phyloP scores from a whole-genome alignment of 768 basidiomycete genomes.

The Boletus reticuloceps region DNA sequence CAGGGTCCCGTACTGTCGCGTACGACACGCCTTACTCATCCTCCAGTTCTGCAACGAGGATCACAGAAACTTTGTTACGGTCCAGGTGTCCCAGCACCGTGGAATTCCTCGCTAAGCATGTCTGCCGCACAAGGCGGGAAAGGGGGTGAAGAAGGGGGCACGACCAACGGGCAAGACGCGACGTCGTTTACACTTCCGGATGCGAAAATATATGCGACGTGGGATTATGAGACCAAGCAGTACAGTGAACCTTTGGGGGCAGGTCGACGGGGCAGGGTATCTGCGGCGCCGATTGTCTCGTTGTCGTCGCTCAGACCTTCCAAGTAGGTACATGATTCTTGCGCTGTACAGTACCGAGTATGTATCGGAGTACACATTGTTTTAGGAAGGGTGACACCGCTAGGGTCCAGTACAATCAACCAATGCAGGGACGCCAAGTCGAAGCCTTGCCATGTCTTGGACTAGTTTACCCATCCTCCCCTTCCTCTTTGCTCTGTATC shows the following conservation, averaged over 20 bases:
- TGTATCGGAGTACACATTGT: no score
- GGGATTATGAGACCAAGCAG: conserved; percentile 47
- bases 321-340: no score
- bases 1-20: conserved; percentile 57
- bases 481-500: conserved; percentile 45
- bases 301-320: conserved; percentile 20
- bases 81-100: conserved; percentile 39
- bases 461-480: conserved; percentile 39
- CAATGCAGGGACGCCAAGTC: no score
- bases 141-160: conserved; percentile 20
- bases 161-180: conserved; percentile 23
- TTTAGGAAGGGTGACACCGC: no score
- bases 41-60: conserved; percentile 55
- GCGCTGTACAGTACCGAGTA: not conserved
- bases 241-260: conserved; percentile 36
- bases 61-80: conserved; percentile 42
- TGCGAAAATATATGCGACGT: conserved; percentile 49
- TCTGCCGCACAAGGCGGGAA: conserved; percentile 21
- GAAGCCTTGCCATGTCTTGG: conserved; percentile 14
- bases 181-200: conserved; percentile 40
- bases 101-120: conserved; percentile 37
- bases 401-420: no score
- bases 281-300: conserved; percentile 17
- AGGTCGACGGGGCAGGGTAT: conserved; percentile 27
- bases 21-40: conserved; percentile 62